Evolutionary conservation across 208 protist genomes (phyloP).

Genomic region (Acanthamoeba quina): DNA sequence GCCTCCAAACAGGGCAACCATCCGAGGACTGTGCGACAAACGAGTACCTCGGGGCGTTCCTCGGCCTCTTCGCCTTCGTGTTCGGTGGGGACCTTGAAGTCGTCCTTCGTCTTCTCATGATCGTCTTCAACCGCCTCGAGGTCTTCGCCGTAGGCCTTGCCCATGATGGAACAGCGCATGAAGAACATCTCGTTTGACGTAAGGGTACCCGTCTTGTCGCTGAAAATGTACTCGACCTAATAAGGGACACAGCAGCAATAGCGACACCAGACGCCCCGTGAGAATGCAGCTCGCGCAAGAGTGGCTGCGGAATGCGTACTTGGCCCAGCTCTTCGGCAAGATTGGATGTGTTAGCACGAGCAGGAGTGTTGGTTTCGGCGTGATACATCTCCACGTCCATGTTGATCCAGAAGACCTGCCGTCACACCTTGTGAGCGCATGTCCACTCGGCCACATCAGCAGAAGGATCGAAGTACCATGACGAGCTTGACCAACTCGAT

Average conservation of each 20-base stretch:
- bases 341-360: constrained; percentile 88
- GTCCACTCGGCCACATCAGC: neutral
- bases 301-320: constrained; percentile 17
- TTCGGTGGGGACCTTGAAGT: constrained; percentile 30
- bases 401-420: constrained; percentile 70
- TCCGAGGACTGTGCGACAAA: neutral
- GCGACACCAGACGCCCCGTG: neutral
- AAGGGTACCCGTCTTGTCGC: constrained; percentile 93
- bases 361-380: constrained; percentile 82
- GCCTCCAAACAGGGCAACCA: neutral
- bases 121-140: neutral
- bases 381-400: constrained; percentile 83
- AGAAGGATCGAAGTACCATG: constrained; percentile 72
- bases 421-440: neutral
- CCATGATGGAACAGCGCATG: constrained; percentile 82
- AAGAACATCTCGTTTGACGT: constrained; percentile 91
- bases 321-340: constrained; percentile 91
- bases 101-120: neutral
- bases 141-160: constrained; percentile 71
- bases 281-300: neutral
- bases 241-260: neutral
- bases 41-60: neutral
- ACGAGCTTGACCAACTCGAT: constrained; percentile 89
- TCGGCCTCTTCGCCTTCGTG: neutral
- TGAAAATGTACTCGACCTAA: constrained; percentile 82